Base-by-base conservation (phyloP, 345 rosid genomes). In the Cochlearia excelsa region DNA sequence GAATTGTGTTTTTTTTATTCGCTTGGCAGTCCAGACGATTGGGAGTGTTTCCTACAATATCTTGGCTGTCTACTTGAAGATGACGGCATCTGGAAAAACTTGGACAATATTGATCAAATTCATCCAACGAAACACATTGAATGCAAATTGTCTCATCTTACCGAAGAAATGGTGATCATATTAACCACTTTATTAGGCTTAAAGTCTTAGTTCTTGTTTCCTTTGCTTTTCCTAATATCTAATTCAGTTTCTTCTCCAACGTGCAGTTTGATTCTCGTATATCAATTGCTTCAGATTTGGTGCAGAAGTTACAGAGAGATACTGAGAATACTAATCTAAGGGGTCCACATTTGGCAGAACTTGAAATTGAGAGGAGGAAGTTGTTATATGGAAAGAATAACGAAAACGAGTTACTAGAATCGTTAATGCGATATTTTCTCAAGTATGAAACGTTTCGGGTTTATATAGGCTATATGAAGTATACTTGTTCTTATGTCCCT, bases 41-140 rank as follows among this genome's bases (percentile, higher is more conserved):
- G 97, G 97, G 91, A 89, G 76, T 83, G 86, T 80, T 90, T 89
- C 79, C 81, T 83, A 58, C 87, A 89, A 61, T 93, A 85, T 81
- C 81, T 93, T 45, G 85, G 84, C 72, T 93, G 99, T 74, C 76
- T 93, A 79, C 80, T 93, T 64, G 94, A 82, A 80, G 97, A 93
- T 77, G 83, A 77, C 46, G 82, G 84, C 67, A 67, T 84, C 77
- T 83, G 83, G 92, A 65, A 73, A 51, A 61, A 40, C 58, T 80
- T 54, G 55, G 74, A 73, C 59, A 60, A 49, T 27, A 55, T 30
- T 57, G 73, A 78, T 78, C 76, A 79, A 61, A 59, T 79, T 67
- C 80, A 61, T 74, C 79, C 82, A 27, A 62, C 66, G 39, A 78
- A 75, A 66, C 54, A 54, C 63, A 72, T 70, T 40, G 87, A 80